Evolutionary conservation across 768 basidiomycete species (phyloP).

Genomic region (Trametes cingulata): DNA sequence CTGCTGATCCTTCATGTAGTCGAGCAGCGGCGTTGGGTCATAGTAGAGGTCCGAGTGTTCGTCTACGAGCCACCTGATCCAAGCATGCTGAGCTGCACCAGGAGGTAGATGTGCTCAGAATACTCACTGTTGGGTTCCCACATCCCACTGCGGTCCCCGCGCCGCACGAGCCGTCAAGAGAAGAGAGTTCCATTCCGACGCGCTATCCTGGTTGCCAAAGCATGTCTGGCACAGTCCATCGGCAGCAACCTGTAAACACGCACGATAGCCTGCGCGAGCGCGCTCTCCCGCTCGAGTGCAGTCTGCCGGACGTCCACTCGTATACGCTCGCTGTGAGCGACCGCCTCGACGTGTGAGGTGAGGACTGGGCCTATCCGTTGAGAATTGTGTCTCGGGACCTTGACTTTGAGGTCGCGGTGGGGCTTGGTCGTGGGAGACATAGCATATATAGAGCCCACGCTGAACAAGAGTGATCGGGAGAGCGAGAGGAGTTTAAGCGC

Average conservation of each 20-base stretch:
- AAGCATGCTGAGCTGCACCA: not conserved
- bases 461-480: not conserved
- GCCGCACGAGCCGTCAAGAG: constrained; percentile 77
- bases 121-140: constrained; percentile 81
- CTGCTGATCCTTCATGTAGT: constrained; percentile 30
- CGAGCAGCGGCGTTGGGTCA: constrained; percentile 57
- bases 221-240: too few relatives aligned
- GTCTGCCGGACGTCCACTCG: constrained; percentile 64
- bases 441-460: not conserved
- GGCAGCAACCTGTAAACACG: constrained; percentile 31
- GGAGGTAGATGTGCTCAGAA: too few relatives aligned
- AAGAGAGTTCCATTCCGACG: constrained; percentile 85
- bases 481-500: not conserved
- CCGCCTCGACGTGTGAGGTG: constrained; percentile 54
- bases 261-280: constrained; percentile 66
- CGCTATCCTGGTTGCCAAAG: constrained; percentile 54
- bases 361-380: constrained; percentile 70
- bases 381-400: constrained; percentile 74
- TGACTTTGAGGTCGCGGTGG: constrained; percentile 56
- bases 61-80: constrained; percentile 71
- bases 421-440: constrained; percentile 64
- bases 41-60: constrained; percentile 72
- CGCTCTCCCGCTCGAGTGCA: constrained; percentile 49
- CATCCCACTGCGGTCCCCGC: constrained; percentile 85
- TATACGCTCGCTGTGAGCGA: constrained; percentile 51